Conservation (phyloP, 2,329 filamentous ascomycete genomes). For the Fusarium foetens region DNA sequence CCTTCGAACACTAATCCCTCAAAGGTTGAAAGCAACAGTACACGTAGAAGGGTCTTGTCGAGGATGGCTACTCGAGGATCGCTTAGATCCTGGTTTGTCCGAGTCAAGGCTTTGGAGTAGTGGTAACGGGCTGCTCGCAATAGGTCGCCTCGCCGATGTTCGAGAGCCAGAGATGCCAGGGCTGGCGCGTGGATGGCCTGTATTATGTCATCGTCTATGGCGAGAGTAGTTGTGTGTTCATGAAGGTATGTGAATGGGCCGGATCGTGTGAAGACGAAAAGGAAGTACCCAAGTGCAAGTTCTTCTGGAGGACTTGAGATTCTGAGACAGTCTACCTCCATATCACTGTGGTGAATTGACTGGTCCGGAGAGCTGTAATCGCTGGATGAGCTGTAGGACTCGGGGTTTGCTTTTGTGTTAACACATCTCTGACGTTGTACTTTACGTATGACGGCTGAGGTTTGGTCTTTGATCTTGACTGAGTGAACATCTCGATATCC, state of each 20-base stretch:
- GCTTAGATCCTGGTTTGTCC: not conserved
- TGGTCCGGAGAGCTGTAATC: rapidly evolving
- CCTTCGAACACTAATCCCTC: not conserved
- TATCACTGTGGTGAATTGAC: rapidly evolving
- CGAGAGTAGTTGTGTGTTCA: not conserved
- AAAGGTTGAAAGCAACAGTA: not conserved
- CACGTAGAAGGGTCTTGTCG: not conserved
- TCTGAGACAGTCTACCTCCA: not conserved
- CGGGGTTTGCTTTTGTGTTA: not conserved
- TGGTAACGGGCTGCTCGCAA: not conserved
- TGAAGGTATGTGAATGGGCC: not conserved
- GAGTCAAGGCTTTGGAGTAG: not conserved
- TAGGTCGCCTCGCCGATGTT: not conserved
- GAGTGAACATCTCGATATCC: not conserved
- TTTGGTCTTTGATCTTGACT: conserved; percentile 3
- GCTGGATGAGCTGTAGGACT: rapidly evolving
- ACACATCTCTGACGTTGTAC: not conserved
- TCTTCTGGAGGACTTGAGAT: not conserved
- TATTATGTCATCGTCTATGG: not conserved
- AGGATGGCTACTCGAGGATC: not conserved
- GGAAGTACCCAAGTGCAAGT: not conserved
- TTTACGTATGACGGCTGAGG: not conserved
- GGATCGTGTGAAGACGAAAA: not conserved
- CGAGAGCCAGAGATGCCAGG: not conserved
- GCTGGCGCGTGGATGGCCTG: conserved; percentile 2